Evolutionary conservation across 2,329 filamentous ascomycete species (phyloP).

Genomic region (Dendryphion nanum): DNA sequence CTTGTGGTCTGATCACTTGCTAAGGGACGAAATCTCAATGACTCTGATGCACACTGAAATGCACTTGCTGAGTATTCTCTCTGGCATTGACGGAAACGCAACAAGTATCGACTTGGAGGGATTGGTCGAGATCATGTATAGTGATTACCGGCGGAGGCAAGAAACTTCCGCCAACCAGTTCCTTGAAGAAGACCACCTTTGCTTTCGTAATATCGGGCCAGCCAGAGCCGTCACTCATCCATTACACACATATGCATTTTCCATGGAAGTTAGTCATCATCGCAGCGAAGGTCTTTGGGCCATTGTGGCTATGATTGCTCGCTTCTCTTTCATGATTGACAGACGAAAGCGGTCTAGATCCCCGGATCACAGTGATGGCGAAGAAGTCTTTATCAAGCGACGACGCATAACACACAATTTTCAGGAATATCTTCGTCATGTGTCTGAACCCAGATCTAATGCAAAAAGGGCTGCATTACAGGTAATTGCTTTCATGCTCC

Average conservation of each 20-base stretch:
- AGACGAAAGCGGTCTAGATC: conserved; percentile 16
- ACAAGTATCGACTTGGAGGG: conserved; percentile 53
- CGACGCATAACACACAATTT: conserved; percentile 37
- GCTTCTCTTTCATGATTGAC: conserved; percentile 36
- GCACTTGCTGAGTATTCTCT: conserved; percentile 38
- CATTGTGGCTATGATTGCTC: conserved; percentile 40
- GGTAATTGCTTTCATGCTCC: conserved; percentile 50
- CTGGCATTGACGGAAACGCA: conserved; percentile 18
- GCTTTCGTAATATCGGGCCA: conserved; percentile 42
- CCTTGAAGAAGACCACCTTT: conserved; percentile 76
- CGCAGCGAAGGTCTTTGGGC: conserved; percentile 37
- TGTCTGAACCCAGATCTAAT: conserved; percentile 30
- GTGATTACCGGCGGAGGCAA: conserved; percentile 72
- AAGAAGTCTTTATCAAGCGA: conserved; percentile 35
- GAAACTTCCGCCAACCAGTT: conserved; percentile 47
- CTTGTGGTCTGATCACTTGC: conserved; percentile 65
- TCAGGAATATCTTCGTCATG: conserved; percentile 42
- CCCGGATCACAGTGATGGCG: conserved; percentile 16
- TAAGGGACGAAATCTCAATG: conserved; percentile 74
- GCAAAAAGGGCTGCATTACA: conserved; percentile 54
- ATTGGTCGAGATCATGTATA: conserved; percentile 69
- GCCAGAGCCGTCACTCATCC: conserved; percentile 25
- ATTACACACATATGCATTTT: conserved; percentile 28
- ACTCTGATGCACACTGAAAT: conserved; percentile 62
- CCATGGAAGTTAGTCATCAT: conserved; percentile 31